Conservation (phyloP, 2,329 filamentous ascomycete genomes). For the Colletotrichum coccodes region DNA sequence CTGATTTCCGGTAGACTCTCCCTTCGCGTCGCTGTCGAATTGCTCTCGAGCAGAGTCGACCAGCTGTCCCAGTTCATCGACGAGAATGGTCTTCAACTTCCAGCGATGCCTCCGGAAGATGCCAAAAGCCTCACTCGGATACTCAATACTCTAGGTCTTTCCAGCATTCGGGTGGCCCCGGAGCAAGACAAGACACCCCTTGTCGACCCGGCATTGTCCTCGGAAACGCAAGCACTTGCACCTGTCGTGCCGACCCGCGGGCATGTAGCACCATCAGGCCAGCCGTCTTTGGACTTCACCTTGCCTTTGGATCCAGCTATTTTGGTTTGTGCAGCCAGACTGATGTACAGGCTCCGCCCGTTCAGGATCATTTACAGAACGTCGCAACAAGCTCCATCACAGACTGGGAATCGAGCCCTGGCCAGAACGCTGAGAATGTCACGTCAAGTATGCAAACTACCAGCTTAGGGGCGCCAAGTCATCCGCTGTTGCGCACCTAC, state of each 20-base stretch:
- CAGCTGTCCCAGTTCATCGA: slow-evolving; percentile 49
- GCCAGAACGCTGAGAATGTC: neutral
- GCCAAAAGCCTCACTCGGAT: slow-evolving; percentile 15
- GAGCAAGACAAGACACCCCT: neutral
- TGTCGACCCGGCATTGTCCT: neutral
- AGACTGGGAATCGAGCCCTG: slow-evolving; percentile 15
- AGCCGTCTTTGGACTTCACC: neutral
- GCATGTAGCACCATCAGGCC: neutral
- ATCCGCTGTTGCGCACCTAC: neutral
- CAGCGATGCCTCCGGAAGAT: slow-evolving; percentile 43
- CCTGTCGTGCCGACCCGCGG: neutral
- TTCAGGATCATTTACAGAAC: neutral
- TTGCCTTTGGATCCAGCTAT: neutral
- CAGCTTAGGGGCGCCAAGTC: neutral
- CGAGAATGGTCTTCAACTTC: slow-evolving; percentile 49
- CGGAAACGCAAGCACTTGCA: neutral
- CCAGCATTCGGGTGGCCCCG: neutral
- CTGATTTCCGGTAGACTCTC: slow-evolving; percentile 3
- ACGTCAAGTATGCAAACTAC: neutral
- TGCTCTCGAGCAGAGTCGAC: slow-evolving; percentile 14
- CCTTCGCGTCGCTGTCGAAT: slow-evolving; percentile 21
- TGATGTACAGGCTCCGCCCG: neutral
- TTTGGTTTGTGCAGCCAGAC: neutral
- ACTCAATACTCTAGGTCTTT: slow-evolving; percentile 13
- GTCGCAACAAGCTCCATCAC: neutral